Evolutionary conservation across 139 green algal genomes (phyloP), one percentile per base, ranked within the genome.

Genomic region (Chlamydomonas sp.): DNA sequence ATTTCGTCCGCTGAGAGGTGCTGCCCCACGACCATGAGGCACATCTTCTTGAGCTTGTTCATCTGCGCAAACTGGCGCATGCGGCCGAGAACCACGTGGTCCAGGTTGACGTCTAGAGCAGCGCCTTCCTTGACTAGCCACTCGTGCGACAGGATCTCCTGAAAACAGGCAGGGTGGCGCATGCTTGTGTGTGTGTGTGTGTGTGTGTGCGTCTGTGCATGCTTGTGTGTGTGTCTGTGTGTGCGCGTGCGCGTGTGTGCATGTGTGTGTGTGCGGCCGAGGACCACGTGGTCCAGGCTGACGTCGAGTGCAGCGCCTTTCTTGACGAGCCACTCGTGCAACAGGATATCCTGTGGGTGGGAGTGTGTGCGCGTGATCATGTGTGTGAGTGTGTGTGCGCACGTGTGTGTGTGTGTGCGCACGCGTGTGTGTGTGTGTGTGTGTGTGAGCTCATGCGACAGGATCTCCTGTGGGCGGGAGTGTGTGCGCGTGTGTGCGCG

Each of bases 31-130:
- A 91, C 83, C 73, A 94, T 83, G 37, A 96, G 83, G 24, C 85
- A 89, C 33, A 85, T 81, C 66, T 89, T 90, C 72, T 94, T 91
- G 35, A 95, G 77, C 75, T 86, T 88, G 81, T 84, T 92, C 79
- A 89, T 88, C 67, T 85, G 83, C 28, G 85, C 78, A 69, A 96
- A 92, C 71, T 91, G 81, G 61, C 79, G 82, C 66, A 93, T 83
- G 50, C 86, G 75, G 61, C 81, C 63, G 59, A 90, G 75, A 63
- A 93, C 84, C 34, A 89, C 78, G 58, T 37, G 76, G 73, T 90
- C 84, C 73, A 93, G 54, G 2, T 66, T 58, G 5, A 64, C 70
- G 74, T 88, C 83, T 2, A 65, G 31, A 1, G 80, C 76, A 30
- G 78, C 76, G 37, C 76, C 80, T 43, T 87, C 79, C 71, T 83